Base-by-base conservation (phyloP, 164 flowering plant genomes). In the Litsea cubeba region DNA sequence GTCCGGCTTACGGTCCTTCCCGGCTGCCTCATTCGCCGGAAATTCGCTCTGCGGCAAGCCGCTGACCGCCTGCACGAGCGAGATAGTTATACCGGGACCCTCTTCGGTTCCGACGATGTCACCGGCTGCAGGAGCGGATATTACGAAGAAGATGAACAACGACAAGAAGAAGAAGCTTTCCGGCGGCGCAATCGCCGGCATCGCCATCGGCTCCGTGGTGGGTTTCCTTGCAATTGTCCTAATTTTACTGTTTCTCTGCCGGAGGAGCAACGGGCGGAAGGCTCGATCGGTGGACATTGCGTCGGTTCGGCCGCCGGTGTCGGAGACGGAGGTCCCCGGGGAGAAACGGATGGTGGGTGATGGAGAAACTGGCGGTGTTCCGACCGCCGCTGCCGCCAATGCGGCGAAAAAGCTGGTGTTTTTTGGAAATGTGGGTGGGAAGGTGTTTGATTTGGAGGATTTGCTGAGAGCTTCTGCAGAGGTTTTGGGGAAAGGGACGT, bases 401-500 rank as follows among this genome's bases (percentile, higher is more conserved):
- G 80, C 77, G 20, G 51, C 17, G 78, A 88, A 84, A 81, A 86
- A 76, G 35, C 75, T 91, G 76, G 78, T 88, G 50, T 89, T 87
- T 67, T 86, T 89, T 40, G 84, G 91, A 35, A 76, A 82, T 62
- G 81, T 74, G 17, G 65, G 70, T 2, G 76, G 81, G 79, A 28
- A 35, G 69, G 72, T 40, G 25, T 91, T 86, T 63, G 93, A 88
- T 78, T 70, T 91, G 79, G 92, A 91, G 75, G 93, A 89, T 79
- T 77, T 91, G 76, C 79, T 91, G 83, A 87, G 84, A 69, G 96
- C 96, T 22, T 89, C 96, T 0, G 96, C 96, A 0, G 96, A 91
- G 85, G 96, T 91, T 65, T 81, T 91, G 83, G 96, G 96, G 64
- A 91, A 89, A 81, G 96, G 96, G 40, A 87, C 89, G 0, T 91